Evolutionary conservation across 345 rosid genomes (phyloP).

Genomic region (Cochlearia excelsa): DNA sequence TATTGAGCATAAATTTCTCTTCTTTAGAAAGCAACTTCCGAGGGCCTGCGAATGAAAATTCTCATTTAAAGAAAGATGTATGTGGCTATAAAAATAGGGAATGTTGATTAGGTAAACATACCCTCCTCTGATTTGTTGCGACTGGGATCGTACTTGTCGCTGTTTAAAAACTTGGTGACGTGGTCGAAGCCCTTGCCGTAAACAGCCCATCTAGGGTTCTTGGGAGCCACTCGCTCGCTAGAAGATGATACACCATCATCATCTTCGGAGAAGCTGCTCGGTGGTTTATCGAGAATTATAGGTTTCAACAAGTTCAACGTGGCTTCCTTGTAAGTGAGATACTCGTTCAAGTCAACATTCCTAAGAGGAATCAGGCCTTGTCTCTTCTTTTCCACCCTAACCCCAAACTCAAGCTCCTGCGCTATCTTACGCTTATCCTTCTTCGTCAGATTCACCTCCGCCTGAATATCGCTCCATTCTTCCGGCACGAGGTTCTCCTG

Average conservation of each 20-base stretch:
- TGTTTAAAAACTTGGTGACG: conserved; percentile 59
- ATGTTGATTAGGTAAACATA: conserved; percentile 23
- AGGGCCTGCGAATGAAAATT: conserved; percentile 34
- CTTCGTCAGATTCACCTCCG: conserved; percentile 76
- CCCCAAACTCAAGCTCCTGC: conserved; percentile 72
- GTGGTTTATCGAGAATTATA: conserved; percentile 60
- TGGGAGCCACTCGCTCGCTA: conserved; percentile 59
- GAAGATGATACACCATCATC: conserved; percentile 23
- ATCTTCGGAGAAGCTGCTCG: conserved; percentile 32
- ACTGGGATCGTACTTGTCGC: conserved; percentile 55
- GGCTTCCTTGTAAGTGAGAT: conserved; percentile 55
- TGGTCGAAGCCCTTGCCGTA: conserved; percentile 87
- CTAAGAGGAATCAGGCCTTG: conserved; percentile 57
- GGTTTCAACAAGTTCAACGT: conserved; percentile 66
- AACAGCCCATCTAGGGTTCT: conserved; percentile 91
- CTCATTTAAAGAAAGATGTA: too few relatives aligned
- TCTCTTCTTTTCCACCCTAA: conserved; percentile 67
- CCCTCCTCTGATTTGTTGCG: conserved; percentile 61
- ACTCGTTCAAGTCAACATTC: conserved; percentile 58
- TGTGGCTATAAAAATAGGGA: too few relatives aligned
- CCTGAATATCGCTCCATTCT: conserved; percentile 74
- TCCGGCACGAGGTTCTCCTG: conserved; percentile 78
- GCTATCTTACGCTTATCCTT: conserved; percentile 79
- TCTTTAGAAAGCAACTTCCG: conserved; percentile 72
- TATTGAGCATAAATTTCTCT: conserved; percentile 75